Conservation (phyloP, 169 alveolate genomes). For the Babesia ovata region DNA sequence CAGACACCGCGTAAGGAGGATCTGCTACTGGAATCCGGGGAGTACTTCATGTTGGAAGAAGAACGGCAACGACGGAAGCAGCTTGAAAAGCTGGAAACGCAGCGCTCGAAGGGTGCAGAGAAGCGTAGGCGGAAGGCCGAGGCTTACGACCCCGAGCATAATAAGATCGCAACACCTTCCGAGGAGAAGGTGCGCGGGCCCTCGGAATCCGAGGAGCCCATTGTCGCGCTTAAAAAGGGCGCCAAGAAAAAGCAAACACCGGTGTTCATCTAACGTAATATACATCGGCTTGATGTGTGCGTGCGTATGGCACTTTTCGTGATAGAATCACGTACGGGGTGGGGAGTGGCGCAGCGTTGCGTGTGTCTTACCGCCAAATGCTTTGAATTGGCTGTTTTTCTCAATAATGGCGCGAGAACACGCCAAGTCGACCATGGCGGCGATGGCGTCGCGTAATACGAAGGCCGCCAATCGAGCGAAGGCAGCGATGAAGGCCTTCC, state of each 20-base stretch:
- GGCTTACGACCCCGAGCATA: constrained; percentile 50
- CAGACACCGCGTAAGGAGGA: constrained; percentile 97
- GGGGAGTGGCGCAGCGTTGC: constrained; percentile 19
- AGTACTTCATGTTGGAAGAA: constrained; percentile 89
- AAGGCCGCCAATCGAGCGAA: constrained; percentile 68
- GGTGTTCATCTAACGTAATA: constrained; percentile 5
- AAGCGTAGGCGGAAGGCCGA: constrained; percentile 24
- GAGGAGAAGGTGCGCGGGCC: background rate
- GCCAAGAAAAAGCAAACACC: constrained; percentile 17
- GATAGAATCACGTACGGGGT: background rate
- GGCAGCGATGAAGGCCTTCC: constrained; percentile 43
- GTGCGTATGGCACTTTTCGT: background rate
- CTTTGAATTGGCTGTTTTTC: background rate
- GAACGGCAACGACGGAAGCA: constrained; percentile 67
- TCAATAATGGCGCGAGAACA: constrained; percentile 32
- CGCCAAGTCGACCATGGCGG: constrained; percentile 68
- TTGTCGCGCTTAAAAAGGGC: constrained; percentile 3
- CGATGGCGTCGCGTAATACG: constrained; percentile 73
- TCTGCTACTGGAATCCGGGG: constrained; percentile 95
- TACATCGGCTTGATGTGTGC: background rate
- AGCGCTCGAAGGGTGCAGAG: constrained; percentile 42
- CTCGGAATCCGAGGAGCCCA: constrained; percentile 1
- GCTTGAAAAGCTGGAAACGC: constrained; percentile 40
- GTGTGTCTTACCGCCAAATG: background rate
- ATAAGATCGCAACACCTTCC: background rate